Evolutionary conservation across 306 rosid species (phyloP), one percentile per base, ranked within the genome.

Genomic region (Casuarina glauca): DNA sequence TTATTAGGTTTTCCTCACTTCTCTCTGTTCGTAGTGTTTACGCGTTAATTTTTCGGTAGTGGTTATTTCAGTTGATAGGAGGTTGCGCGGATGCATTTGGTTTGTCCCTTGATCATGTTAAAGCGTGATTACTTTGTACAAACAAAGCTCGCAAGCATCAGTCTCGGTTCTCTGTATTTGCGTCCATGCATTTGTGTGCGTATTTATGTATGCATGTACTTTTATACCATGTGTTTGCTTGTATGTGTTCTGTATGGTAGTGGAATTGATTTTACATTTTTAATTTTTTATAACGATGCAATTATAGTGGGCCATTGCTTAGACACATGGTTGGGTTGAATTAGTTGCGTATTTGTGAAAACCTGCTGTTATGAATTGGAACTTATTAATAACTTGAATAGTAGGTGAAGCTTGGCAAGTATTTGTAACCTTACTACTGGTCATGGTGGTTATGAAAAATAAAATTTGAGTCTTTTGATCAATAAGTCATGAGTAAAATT

Each of bases 291-390:
- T 38, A n/a, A 9, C 13, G 4, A 35, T 36, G n/a, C 58, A 73
- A 42, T 61, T 39, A 4, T 20, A 17, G 48, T 19, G 11, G 39
- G 72, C 16, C 17, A 71, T 69, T 26, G 48, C 36, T 54, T 48
- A 3, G 12, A 43, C 13, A 52, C 43, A 57, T 13, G 72, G 36
- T 60, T 50, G 19, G 61, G 43, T 71, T 77, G 35, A 55, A 1
- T 69, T 77, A 60, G 16, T 55, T 12, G 9, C 66, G 43, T 54
- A 16, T 54, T 64, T 52, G 7, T n/a, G 68, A 38, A 76, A 67
- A 20, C 12, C 68, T 19, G 11, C 52, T 41, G 32, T 77, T 69
- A 19, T 26, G 64, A 26, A 26, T 26, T 26, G 36, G 64, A 2
- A 20, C 12, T 32, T 36, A 36, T 70, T 70, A 69, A 53, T 26